Evolutionary conservation across 169 alveolate species (phyloP), one percentile per base, ranked within the genome.

Genomic region (Eimeria necatrix): DNA sequence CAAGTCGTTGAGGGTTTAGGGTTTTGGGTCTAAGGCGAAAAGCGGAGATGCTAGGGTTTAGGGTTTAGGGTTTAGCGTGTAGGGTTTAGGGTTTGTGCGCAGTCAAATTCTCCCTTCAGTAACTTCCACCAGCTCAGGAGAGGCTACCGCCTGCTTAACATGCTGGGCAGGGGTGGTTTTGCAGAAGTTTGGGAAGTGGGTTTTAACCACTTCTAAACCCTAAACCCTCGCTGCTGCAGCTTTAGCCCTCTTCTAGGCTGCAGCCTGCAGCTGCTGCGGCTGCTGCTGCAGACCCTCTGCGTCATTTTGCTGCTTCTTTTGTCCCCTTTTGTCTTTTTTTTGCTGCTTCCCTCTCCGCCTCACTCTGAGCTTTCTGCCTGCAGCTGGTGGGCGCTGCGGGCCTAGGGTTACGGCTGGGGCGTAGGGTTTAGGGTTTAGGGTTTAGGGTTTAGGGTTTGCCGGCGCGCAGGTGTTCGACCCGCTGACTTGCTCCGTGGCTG

Each of bases 121-220:
- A 86, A 86, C 68, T 93, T 93, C 81, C 87, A 68, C 49, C 86
- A 53, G 51, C 81, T 93, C 18, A 53, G 84, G 93, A n/a, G 95
- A 56, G 88, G 93, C 70, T 93, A 81, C 53, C 78, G 98, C 61
- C 94, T 98, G 94, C 95, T 98, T 93, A 98, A 98, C 85, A 97
- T 98, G 98, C 96, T 98, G 46, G 99, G 99, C 14, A 97, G 98
- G 95, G 99, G 99, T 14, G 99, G 99, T 16, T 98, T 98, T 88
- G 98, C 99, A 8, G 99, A 98, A 94, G 99, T 98, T 8, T 98
- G 99, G 99, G 99, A 98, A 94, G 99, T 94, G 24, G 46, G 26
- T 4, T 16, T 41, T 5, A 46, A 73, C n/a, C 53, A 3, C n/a
- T 20, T n/a, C 24, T 61, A 48, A 49, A 9, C 26, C 74, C 74